Percentiles rank a stretch among this genome's conserved stretches.
Evolutionary conservation across 2,329 filamentous ascomycete species (phyloP).

Genomic region (Penicillium sp.): DNA sequence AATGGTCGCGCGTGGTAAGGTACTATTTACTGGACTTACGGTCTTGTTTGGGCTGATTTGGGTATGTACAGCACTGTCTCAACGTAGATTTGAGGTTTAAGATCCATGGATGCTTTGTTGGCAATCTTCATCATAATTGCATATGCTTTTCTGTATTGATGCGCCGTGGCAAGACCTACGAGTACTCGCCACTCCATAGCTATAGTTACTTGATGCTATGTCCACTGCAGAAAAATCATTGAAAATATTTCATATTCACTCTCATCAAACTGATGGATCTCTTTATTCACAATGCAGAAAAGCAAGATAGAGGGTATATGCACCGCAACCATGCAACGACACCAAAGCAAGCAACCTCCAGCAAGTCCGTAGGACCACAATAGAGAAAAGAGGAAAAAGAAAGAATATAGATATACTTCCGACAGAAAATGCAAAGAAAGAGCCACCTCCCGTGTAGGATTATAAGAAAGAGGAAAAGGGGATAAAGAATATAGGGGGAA

Average conservation of each 20-base stretch:
- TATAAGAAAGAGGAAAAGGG: slow-evolving; percentile 16
- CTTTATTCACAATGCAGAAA: slow-evolving; percentile 29
- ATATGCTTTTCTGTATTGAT: not conserved
- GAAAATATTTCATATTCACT: slow-evolving; percentile 12
- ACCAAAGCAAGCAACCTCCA: slow-evolving; percentile 23
- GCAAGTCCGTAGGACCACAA: slow-evolving; percentile 12
- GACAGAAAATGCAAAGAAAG: slow-evolving; percentile 18
- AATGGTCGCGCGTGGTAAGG: slow-evolving; percentile 5
- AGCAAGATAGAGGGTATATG: slow-evolving; percentile 34
- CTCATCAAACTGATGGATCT: slow-evolving; percentile 15
- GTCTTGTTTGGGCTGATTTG: not conserved
- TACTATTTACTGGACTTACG: not conserved
- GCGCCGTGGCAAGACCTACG: not conserved
- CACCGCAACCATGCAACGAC: slow-evolving; percentile 34
- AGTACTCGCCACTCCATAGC: not conserved
- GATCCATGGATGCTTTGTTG: not conserved
- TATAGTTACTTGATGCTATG: not conserved
- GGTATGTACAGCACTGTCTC: not conserved
- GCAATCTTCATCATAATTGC: not conserved
- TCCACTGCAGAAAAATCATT: not conserved
- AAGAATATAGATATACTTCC: slow-evolving; percentile 17
- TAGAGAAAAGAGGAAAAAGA: slow-evolving; percentile 17
- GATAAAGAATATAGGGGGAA: slow-evolving; percentile 9
- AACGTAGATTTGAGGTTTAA: not conserved
- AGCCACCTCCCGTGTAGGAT: slow-evolving; percentile 19